Conservation (phyloP, 1,139 yeast species). For the Geotrichum aggregatum region DNA sequence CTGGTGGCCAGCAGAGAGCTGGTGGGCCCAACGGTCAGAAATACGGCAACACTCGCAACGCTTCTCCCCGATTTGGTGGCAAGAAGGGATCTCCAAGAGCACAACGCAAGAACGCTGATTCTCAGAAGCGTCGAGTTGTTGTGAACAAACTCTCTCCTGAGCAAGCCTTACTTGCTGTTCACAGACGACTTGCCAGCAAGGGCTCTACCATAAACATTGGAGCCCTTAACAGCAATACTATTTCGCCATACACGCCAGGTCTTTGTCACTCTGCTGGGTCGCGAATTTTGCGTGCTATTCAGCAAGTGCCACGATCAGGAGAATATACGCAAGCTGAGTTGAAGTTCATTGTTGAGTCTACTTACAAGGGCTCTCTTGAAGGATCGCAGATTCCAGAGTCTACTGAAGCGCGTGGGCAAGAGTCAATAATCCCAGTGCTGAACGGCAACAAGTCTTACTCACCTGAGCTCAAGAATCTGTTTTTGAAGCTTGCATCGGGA, state of each 20-base stretch:
- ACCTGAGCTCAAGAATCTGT: conserved; percentile 27
- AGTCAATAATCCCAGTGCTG: conserved; percentile 25
- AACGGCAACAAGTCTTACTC: conserved; percentile 29
- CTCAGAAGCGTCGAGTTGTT: conserved; percentile 5
- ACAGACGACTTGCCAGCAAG: conserved; percentile 4
- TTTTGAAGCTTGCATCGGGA: conserved; percentile 32
- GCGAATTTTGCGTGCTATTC: conserved; percentile 19
- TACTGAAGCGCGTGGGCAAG: conserved; percentile 20
- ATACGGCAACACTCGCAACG: conserved; percentile 12
- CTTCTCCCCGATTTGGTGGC: conserved; percentile 8
- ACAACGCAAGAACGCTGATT: background rate
- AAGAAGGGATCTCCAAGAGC: conserved; percentile 14
- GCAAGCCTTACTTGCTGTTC: conserved; percentile 14
- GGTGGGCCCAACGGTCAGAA: conserved; percentile 3
- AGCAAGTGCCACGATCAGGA: conserved; percentile 12
- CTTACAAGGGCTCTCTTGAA: conserved; percentile 25
- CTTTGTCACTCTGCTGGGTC: conserved; percentile 17
- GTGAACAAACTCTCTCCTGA: conserved; percentile 14
- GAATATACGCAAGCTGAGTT: conserved; percentile 18
- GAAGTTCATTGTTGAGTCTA: conserved; percentile 24
- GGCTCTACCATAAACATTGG: conserved; percentile 13
- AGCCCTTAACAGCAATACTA: conserved; percentile 10
- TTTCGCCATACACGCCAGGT: conserved; percentile 17
- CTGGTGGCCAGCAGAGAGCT: background rate
- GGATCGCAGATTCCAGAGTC: conserved; percentile 21